A percentile compares a stretch with the other conserved stretches of the same genome.
phyloP scores from a whole-genome alignment of 306 rosid species.

The Quercus aquifolioides region DNA sequence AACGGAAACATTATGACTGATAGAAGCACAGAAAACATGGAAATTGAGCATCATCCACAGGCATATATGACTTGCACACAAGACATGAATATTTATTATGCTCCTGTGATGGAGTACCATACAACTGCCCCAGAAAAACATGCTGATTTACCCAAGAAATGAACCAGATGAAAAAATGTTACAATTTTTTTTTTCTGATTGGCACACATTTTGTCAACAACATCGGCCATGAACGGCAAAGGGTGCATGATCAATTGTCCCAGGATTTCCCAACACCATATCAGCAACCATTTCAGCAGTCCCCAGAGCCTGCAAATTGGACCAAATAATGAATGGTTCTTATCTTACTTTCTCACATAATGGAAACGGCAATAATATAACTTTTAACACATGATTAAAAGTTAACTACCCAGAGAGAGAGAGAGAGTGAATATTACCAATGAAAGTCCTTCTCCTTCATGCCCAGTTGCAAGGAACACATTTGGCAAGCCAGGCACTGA shows the following conservation, averaged over 20 bases:
- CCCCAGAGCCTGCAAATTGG: conserved; percentile 70
- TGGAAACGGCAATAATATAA: neutral
- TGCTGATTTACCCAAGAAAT: too few relatives aligned
- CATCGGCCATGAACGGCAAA: conserved; percentile 52
- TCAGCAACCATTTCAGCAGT: conserved; percentile 80
- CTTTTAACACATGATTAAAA: neutral
- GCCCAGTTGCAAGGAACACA: conserved; percentile 88
- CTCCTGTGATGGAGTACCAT: too few relatives aligned
- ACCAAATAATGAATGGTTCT: conserved; percentile 19
- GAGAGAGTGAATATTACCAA: conserved; percentile 46
- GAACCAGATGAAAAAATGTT: too few relatives aligned
- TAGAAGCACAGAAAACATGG: too few relatives aligned
- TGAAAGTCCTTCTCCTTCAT: conserved; percentile 88
- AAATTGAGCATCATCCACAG: too few relatives aligned
- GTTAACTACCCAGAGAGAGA: too few relatives aligned
- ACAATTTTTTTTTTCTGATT: neutral
- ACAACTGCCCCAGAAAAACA: too few relatives aligned
- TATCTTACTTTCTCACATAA: neutral
- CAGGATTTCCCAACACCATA: conserved; percentile 60
- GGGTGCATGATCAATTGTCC: conserved; percentile 42
- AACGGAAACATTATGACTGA: too few relatives aligned
- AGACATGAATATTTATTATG: too few relatives aligned
- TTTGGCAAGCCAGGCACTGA: conserved; percentile 74
- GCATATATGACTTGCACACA: too few relatives aligned
- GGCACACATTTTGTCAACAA: conserved; percentile 8